Evolutionary conservation across 352 stramenopile species (phyloP), one percentile per base, ranked within the genome.

Genomic region (Pythium guiyangense): DNA sequence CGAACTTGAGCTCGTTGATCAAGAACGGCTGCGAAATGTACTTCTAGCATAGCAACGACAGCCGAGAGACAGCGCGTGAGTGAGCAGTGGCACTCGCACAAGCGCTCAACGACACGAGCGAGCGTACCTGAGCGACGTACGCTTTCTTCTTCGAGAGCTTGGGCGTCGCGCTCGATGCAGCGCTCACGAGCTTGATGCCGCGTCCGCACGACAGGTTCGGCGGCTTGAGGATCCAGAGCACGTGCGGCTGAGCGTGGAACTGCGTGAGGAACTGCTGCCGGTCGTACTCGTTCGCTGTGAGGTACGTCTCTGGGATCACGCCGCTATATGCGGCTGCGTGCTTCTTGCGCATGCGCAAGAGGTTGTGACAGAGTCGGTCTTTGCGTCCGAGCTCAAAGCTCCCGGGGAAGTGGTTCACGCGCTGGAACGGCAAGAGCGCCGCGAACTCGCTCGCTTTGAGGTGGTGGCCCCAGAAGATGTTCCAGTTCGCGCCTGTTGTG

Each of bases 1-100:
- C 90, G 54, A 97, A 97, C 64, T 97, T 97, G 54, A 93, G 73
- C 10, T 79, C 83, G 54, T 96, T 88, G 67, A 96, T 93, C 62
- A 95, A 59, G 51, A 90, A 93, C 15, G 87, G 90, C 40, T 84
- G 67, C 8, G 70, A 66, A 17, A 97, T 59, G 61, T 96, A 96
- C 26, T 72, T 68, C 70, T 96, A 59, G 11, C 8, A 22, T 15
- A 12, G 42, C n/a, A 26, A 18, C 0, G 42, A 6, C 4, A 75
- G 74, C n/a, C 44, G 47, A 44, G 52, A 12, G 37, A 52, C 1
- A 45, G 49, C n/a, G 2, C 27, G 60, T n/a, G 31, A 11, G 20
- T 22, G 27, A 60, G 43, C 20, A 12, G 18, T 37, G 25, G 37
- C 37, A 43, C 12, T 17, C 15, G 12, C 17, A 43, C 37, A 43